Conservation (phyloP, 2,329 filamentous ascomycete genomes). For the Aotearoamyces nothofagi region DNA sequence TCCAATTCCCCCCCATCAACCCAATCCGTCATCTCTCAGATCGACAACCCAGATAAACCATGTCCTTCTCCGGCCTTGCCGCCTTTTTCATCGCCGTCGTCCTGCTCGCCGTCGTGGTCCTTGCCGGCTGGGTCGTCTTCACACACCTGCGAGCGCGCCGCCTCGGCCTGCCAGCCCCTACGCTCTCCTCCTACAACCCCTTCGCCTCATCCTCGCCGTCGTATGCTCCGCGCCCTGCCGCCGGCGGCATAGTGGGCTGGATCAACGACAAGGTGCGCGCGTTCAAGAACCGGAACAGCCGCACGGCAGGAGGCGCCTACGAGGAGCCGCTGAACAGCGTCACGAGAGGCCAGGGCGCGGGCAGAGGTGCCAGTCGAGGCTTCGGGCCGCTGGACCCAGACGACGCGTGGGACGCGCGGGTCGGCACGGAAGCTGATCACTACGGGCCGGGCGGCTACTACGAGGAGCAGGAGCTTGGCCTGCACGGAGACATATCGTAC, state of each 20-base stretch:
- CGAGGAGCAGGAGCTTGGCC: conserved; percentile 61
- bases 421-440: conserved; percentile 55
- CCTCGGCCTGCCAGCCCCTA: conserved; percentile 60
- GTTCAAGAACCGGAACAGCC: conserved; percentile 49
- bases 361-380: conserved; percentile 31
- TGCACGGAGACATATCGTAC: conserved; percentile 22
- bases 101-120: conserved; percentile 40
- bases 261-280: conserved; percentile 48
- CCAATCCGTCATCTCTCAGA: neutral
- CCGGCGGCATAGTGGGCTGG: conserved; percentile 57
- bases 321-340: conserved; percentile 34
- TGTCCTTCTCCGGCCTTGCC: conserved; percentile 35
- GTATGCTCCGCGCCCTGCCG: conserved; percentile 28
- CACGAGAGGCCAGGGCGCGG: conserved; percentile 23
- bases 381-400: conserved; percentile 64
- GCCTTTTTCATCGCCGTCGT: conserved; percentile 61
- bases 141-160: conserved; percentile 57
- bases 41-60: neutral
- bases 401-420: conserved; percentile 72
- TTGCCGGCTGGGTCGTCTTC: conserved; percentile 52
- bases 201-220: conserved; percentile 26
- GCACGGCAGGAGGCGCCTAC: conserved; percentile 56
- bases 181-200: conserved; percentile 53
- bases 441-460: conserved; percentile 50
- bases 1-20: too few species aligned